phyloP scores from a whole-genome alignment of 257 asterid species.

The Paulownia fortunei region DNA sequence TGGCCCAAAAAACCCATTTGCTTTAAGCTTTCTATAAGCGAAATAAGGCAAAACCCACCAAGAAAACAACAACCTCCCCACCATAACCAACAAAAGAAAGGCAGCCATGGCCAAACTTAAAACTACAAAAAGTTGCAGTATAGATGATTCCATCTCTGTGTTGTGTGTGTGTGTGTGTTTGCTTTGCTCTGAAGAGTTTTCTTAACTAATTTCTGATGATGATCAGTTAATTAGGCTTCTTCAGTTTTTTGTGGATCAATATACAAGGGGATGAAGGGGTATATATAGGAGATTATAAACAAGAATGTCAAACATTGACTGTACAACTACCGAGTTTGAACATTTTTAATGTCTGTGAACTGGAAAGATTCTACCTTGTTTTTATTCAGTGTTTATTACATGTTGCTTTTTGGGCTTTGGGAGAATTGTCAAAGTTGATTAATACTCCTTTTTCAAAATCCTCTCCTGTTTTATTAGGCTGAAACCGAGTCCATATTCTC shows the following conservation, averaged over 20 bases:
- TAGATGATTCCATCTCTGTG: slow-evolving; percentile 29
- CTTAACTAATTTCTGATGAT: neutral
- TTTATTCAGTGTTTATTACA: neutral
- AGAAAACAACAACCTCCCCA: slow-evolving; percentile 41
- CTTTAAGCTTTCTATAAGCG: slow-evolving; percentile 49
- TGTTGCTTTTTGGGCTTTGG: neutral
- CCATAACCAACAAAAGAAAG: slow-evolving; percentile 30
- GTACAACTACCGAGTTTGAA: slow-evolving; percentile 29
- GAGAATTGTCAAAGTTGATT: neutral
- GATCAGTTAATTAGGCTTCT: neutral
- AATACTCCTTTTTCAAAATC: neutral
- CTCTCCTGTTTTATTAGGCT: neutral
- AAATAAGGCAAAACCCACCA: slow-evolving; percentile 69
- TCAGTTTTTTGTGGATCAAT: neutral
- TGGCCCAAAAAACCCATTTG: slow-evolving; percentile 89
- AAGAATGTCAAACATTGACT: slow-evolving; percentile 25
- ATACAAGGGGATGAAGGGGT: neutral
- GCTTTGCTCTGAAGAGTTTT: neutral
- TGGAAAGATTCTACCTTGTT: neutral
- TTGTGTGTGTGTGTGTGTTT: neutral
- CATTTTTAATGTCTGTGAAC: neutral
- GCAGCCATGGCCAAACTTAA: slow-evolving; percentile 28
- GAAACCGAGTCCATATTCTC: slow-evolving; percentile 8
- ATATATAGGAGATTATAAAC: slow-evolving; percentile 14
- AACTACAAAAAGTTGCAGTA: slow-evolving; percentile 26